A percentile compares a stretch with the other conserved stretches of the same genome.
Conservation (phyloP, 2,329 filamentous ascomycete species). For the Neocatenulostroma microsporum region DNA sequence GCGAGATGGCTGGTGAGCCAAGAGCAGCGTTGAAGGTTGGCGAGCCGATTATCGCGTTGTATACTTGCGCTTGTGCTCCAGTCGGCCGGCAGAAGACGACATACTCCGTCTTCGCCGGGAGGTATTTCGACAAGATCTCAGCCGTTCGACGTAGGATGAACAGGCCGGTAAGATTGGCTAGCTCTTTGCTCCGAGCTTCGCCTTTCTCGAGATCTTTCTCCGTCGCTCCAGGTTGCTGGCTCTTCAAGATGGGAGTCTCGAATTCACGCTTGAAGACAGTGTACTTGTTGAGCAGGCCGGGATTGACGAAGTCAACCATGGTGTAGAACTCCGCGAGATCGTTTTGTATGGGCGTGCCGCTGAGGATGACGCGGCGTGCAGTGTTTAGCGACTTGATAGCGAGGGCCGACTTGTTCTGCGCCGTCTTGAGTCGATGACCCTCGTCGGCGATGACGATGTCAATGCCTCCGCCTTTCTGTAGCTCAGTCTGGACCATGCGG, state of each 20-base stretch:
- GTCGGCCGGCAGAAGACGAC: conserved; percentile 60
- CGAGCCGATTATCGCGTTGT: conserved; percentile 57
- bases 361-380: conserved; percentile 54
- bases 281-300: conserved; percentile 55
- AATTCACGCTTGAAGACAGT: conserved; percentile 57
- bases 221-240: conserved; percentile 56
- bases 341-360: conserved; percentile 62
- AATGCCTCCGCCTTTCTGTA: conserved; percentile 55
- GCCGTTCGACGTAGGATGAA: conserved; percentile 61
- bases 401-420: conserved; percentile 59
- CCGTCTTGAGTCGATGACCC: conserved; percentile 59
- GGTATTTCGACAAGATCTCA: conserved; percentile 57
- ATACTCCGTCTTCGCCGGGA: conserved; percentile 61
- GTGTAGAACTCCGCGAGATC: conserved; percentile 60
- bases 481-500: conserved; percentile 55
- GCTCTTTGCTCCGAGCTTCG: conserved; percentile 53
- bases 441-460: conserved; percentile 66
- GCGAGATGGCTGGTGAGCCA: conserved; percentile 53
- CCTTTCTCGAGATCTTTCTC: conserved; percentile 57
- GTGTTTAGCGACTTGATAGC: conserved; percentile 61
- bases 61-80: conserved; percentile 51
- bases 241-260: conserved; percentile 56
- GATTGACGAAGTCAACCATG: conserved; percentile 63
- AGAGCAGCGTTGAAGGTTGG: conserved; percentile 55
- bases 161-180: conserved; percentile 52